Percentiles rank a stretch among this genome's conserved stretches.
Evolutionary conservation across 352 stramenopile species (phyloP).

Genomic region (Phytophthora pisi): DNA sequence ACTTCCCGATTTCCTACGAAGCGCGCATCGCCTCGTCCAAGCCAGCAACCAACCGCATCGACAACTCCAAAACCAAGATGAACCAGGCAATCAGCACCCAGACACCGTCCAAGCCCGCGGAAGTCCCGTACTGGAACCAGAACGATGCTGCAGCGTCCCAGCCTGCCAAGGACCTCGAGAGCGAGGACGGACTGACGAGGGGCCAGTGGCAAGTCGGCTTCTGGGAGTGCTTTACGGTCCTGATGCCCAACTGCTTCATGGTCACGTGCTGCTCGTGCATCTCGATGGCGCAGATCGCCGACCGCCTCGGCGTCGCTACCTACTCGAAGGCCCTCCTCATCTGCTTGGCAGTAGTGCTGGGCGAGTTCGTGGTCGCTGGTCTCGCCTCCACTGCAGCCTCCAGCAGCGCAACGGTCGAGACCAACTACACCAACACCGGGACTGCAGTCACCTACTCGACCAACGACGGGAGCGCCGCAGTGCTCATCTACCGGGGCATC

Average conservation of each 20-base stretch:
- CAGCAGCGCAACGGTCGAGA: conserved; percentile 25
- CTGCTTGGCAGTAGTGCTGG: conserved; percentile 28
- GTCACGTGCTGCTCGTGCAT: conserved; percentile 52
- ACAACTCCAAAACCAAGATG: not conserved
- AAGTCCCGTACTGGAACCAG: conserved; percentile 11
- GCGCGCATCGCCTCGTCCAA: not conserved
- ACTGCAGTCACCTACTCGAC: conserved; percentile 23
- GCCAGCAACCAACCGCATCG: not conserved
- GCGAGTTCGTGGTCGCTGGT: conserved; percentile 19
- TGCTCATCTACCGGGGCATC: conserved; percentile 22
- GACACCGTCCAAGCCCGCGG: conserved; percentile 3
- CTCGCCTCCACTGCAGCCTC: conserved; percentile 14
- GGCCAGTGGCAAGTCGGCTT: conserved; percentile 29
- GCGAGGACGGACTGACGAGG: not conserved
- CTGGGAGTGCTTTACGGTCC: conserved; percentile 48
- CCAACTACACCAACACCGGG: conserved; percentile 8
- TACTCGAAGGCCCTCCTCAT: conserved; percentile 36
- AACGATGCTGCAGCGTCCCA: not conserved
- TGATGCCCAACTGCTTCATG: conserved; percentile 57
- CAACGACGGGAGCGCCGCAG: conserved; percentile 12
- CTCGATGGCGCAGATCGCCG: conserved; percentile 47
- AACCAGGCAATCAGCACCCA: conserved; percentile 3
- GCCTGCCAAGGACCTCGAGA: conserved; percentile 3
- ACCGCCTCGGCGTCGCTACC: conserved; percentile 40
- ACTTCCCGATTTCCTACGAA: conserved; percentile 1